phyloP scores from a whole-genome alignment of 148 eudicot genomes.

The Cornus controversa region DNA sequence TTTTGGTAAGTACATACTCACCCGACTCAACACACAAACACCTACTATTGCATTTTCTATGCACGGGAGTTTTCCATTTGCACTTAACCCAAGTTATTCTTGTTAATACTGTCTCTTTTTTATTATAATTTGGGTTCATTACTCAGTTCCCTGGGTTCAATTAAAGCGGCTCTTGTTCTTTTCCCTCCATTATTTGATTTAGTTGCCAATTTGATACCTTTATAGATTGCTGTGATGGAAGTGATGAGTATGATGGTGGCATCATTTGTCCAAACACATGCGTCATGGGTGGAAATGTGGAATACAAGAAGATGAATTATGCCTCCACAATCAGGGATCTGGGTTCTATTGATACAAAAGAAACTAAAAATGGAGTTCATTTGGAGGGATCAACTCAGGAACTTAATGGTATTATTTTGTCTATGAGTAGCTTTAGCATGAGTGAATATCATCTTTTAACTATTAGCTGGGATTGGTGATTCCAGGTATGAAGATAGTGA shows the following conservation, averaged over 20 bases:
- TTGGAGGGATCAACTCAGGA: slow-evolving; percentile 48
- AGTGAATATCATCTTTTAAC: background rate
- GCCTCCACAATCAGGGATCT: slow-evolving; percentile 22
- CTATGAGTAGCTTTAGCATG: slow-evolving; percentile 1
- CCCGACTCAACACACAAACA: too few relatives aligned
- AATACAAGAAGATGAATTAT: slow-evolving; percentile 40
- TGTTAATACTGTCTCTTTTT: background rate
- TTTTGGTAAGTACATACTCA: too few relatives aligned
- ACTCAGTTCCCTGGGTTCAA: background rate
- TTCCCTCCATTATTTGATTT: slow-evolving; percentile 4
- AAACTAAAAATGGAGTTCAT: slow-evolving; percentile 28
- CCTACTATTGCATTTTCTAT: background rate
- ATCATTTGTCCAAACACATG: slow-evolving; percentile 74
- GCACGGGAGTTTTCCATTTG: background rate
- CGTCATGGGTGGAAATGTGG: slow-evolving; percentile 78
- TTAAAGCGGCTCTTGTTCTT: background rate
- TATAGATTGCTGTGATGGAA: slow-evolving; percentile 96
- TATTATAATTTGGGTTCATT: background rate
- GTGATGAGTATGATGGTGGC: slow-evolving; percentile 81
- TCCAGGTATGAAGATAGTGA: slow-evolving; percentile 71
- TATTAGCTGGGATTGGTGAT: slow-evolving; percentile 10
- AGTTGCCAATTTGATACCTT: slow-evolving; percentile 2
- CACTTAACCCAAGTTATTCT: background rate
- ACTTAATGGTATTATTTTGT: slow-evolving; percentile 44
- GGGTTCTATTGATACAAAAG: slow-evolving; percentile 22